Percentiles rank a stretch among this genome's conserved stretches.
Evolutionary conservation across 192 early-diverging fungal genomes (phyloP).

Genomic region (Backusella westeae): DNA sequence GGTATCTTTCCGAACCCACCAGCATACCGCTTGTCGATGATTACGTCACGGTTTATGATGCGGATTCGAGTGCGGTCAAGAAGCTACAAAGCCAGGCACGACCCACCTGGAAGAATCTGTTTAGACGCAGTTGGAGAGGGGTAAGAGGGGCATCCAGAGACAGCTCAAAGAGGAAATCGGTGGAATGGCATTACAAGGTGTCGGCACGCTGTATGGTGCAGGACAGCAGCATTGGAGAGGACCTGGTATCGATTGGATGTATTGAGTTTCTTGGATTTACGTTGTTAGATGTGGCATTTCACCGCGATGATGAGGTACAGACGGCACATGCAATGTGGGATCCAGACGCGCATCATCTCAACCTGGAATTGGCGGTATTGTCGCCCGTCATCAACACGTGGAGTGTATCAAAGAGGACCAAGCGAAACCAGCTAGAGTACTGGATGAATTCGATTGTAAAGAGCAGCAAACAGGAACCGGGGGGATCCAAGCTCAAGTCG

Average conservation of each 20-base stretch:
- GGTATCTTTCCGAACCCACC: background rate
- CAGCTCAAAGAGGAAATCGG: background rate
- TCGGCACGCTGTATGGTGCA: background rate
- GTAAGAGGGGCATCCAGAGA: background rate
- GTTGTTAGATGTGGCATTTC: background rate
- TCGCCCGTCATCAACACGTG: conserved; percentile 9
- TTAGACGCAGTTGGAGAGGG: background rate
- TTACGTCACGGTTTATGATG: background rate
- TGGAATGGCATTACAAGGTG: conserved; percentile 11
- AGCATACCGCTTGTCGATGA: background rate
- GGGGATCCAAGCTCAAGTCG: no score
- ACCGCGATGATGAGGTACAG: background rate
- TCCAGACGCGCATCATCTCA: background rate
- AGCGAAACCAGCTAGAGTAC: background rate
- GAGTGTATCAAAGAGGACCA: background rate
- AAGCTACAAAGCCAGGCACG: background rate
- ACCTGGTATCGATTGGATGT: background rate
- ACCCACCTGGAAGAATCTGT: conserved; percentile 4
- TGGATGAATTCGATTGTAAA: background rate
- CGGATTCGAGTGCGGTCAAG: background rate
- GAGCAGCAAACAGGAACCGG: background rate
- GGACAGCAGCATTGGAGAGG: background rate
- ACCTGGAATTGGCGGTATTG: background rate
- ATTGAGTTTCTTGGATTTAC: background rate
- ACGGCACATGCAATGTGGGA: background rate